phyloP scores from a whole-genome alignment of 2,329 filamentous ascomycete genomes.

The Aspergillus sp. region DNA sequence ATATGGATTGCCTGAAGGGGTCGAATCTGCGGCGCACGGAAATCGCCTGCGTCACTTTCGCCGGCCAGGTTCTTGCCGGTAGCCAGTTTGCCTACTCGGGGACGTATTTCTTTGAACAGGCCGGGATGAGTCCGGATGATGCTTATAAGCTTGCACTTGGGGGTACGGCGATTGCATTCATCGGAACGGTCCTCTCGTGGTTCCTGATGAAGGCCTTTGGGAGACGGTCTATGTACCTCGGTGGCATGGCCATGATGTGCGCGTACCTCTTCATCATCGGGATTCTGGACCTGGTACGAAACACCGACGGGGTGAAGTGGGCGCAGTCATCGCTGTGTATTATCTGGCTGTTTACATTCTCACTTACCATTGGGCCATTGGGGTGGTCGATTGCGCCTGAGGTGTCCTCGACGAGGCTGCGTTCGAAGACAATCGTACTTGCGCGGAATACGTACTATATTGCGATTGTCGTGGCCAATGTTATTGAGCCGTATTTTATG shows the following conservation, averaged over 20 bases:
- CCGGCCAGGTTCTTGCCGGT: constrained; percentile 33
- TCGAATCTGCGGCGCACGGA: constrained; percentile 42
- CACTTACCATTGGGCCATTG: constrained; percentile 56
- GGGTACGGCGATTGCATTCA: constrained; percentile 21
- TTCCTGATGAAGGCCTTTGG: constrained; percentile 40
- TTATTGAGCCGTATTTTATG: constrained; percentile 34
- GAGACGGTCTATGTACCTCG: constrained; percentile 41
- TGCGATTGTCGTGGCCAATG: constrained; percentile 49
- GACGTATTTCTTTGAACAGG: constrained; percentile 39
- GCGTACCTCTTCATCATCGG: constrained; percentile 33
- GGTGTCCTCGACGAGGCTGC: constrained; percentile 54
- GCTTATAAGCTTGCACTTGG: constrained; percentile 50
- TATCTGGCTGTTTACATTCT: constrained; percentile 56
- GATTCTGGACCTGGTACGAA: neutral
- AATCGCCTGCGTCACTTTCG: constrained; percentile 39
- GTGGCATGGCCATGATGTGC: constrained; percentile 28
- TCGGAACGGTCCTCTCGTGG: constrained; percentile 52
- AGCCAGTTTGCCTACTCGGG: constrained; percentile 29
- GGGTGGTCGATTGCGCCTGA: constrained; percentile 56
- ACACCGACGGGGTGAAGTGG: constrained; percentile 20
- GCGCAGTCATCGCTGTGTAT: constrained; percentile 50
- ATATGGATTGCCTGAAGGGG: constrained; percentile 31
- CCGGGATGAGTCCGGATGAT: constrained; percentile 48
- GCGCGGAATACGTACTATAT: constrained; percentile 55
- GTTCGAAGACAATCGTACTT: constrained; percentile 57